Conservation (phyloP, 2,329 filamentous ascomycete species). For the Phoma herbarum region DNA sequence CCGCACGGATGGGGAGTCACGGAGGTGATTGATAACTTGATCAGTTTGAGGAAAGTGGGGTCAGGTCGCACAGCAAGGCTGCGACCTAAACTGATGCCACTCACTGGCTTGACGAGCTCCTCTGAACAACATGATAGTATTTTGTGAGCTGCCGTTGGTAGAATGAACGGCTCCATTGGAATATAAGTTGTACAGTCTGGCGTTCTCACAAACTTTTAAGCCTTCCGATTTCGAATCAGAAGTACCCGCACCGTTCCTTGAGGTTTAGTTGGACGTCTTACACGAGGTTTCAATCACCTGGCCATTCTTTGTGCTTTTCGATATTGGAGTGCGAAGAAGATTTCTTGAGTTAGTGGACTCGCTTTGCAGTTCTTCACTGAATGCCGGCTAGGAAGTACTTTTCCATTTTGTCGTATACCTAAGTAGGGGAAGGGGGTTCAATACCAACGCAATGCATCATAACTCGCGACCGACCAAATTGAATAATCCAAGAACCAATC, state of each 20-base stretch:
- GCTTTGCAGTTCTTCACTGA: too few species aligned
- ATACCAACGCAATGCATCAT: not conserved
- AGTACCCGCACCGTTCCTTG: too few species aligned
- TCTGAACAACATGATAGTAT: too few species aligned
- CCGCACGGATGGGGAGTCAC: not conserved
- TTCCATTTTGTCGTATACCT: slow-evolving; percentile 1
- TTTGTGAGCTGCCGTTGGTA: too few species aligned
- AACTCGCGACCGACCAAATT: not conserved
- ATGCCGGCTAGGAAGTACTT: not conserved
- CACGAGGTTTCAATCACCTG: not conserved
- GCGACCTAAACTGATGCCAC: not conserved
- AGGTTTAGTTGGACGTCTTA: not conserved
- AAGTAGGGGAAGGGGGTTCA: not conserved
- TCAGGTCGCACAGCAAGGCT: not conserved
- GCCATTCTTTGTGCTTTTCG: not conserved
- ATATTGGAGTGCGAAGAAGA: not conserved
- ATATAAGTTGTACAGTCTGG: too few species aligned
- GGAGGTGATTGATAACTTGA: not conserved
- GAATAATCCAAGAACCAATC: not conserved
- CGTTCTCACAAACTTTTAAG: not conserved
- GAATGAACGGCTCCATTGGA: too few species aligned
- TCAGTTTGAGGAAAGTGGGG: not conserved
- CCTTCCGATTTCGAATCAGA: not conserved
- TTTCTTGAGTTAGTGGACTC: not conserved
- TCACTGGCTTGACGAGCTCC: too few species aligned